These are phyloP conservation scores for Luvunga scandens DNA, from an alignment of 345 rosid genomes.

Conservation along the genomic window DNA sequence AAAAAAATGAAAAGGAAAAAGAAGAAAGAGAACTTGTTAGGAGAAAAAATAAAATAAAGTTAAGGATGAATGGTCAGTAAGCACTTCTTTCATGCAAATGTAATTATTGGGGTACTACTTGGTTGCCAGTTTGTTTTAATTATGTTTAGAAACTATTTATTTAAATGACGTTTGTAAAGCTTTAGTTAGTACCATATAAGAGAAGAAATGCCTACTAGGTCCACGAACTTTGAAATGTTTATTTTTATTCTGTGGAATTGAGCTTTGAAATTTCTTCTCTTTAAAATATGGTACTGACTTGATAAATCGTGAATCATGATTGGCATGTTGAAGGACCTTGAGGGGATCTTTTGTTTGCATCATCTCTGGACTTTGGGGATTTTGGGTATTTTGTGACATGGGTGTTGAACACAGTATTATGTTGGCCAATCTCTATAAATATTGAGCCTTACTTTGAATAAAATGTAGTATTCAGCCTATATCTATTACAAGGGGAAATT, in stretches of 20 bases:
- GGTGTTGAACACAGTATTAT: not conserved
- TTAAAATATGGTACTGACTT: not conserved
- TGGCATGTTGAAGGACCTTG: not conserved
- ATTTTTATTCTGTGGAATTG: not conserved
- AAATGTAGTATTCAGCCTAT: not conserved
- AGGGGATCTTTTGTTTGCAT: not conserved
- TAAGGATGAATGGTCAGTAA: not conserved
- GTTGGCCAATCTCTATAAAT: not conserved
- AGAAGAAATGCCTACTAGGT: too few species aligned
- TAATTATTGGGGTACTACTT: not conserved
- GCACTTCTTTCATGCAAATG: not conserved
- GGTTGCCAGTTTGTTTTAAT: not conserved
- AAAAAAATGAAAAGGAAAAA: too few species aligned
- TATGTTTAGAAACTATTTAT: not conserved
- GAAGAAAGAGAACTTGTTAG: not conserved
- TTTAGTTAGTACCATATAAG: too few species aligned
- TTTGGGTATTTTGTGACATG: not conserved
- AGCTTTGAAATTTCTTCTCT: not conserved
- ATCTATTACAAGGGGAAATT: not conserved
- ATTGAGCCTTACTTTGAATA: not conserved
- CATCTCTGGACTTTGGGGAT: not conserved
- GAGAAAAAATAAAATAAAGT: not conserved
- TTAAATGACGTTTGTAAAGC: too few species aligned
- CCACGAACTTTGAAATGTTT: too few species aligned
- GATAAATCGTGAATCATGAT: not conserved